A percentile compares a stretch with the other conserved stretches of the same genome.
Conservation (phyloP, 306 rosid species). For the Cucurbita argyrosperma region DNA sequence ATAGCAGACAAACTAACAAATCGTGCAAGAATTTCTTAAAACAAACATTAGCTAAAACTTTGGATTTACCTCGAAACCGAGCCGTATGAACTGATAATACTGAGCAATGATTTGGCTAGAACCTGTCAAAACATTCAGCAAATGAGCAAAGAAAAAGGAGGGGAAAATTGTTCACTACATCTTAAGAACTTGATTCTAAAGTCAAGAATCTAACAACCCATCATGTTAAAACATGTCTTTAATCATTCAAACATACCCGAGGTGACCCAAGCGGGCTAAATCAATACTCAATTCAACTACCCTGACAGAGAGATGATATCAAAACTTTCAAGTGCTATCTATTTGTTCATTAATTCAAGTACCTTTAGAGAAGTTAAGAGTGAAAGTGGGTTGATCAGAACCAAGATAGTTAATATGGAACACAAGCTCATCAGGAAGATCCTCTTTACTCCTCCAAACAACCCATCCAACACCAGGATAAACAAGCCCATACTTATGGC, state of each 20-base stretch:
- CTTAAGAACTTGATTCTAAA: not conserved
- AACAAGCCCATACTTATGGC: conserved; percentile 89
- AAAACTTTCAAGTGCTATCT: not conserved
- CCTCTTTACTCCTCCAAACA: conserved; percentile 65
- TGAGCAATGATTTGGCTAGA: conserved; percentile 89
- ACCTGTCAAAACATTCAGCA: conserved; percentile 23
- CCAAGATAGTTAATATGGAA: conserved; percentile 91
- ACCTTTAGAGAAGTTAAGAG: conserved; percentile 93
- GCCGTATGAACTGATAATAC: conserved; percentile 70
- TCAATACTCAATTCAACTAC: not conserved
- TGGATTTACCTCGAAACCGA: conserved; percentile 57
- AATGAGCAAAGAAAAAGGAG: too few relatives aligned
- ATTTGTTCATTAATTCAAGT: not conserved
- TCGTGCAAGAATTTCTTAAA: not conserved
- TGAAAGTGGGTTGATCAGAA: conserved; percentile 85
- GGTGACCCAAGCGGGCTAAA: not conserved
- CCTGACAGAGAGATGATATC: not conserved
- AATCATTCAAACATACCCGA: too few relatives aligned
- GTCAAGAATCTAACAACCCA: not conserved
- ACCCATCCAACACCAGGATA: conserved; percentile 92
- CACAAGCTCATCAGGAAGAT: conserved; percentile 75
- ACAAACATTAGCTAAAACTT: not conserved
- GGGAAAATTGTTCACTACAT: not conserved
- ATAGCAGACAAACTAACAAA: not conserved
- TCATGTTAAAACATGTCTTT: too few relatives aligned